A percentile compares a stretch with the other conserved stretches of the same genome.
phyloP scores from a whole-genome alignment of 2,329 filamentous ascomycete genomes.

The Penicillium sp. region DNA sequence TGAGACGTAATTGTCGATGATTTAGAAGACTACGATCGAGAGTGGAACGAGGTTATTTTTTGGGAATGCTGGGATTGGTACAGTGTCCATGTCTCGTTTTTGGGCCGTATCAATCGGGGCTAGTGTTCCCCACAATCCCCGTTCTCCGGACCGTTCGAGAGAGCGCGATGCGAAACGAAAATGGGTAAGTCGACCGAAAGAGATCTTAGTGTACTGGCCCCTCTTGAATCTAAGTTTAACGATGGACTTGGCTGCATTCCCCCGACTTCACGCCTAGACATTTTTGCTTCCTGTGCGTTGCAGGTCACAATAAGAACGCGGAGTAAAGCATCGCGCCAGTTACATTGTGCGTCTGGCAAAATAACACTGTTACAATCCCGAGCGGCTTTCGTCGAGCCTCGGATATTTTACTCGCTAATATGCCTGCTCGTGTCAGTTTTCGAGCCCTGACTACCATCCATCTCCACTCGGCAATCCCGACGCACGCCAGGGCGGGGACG shows the following conservation, averaged over 20 bases:
- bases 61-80: no score
- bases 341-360: neutral
- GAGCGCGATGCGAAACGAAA: neutral
- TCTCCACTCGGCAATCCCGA: constrained; percentile 5
- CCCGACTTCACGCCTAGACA: neutral
- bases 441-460: neutral
- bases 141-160: constrained; percentile 2
- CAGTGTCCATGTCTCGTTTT: no score
- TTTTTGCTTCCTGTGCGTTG: neutral
- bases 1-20: no score
- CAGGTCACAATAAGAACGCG: neutral
- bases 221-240: neutral
- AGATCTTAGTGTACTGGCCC: neutral
- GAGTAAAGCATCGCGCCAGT: neutral
- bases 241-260: neutral
- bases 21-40: no score
- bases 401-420: neutral
- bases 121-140: neutral
- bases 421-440: neutral
- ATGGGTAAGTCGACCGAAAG: neutral
- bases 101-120: neutral
- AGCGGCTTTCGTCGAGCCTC: neutral
- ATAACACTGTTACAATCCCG: neutral
- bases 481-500: neutral
- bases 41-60: no score